A percentile compares a stretch with the other conserved stretches of the same genome.
These are phyloP conservation scores for Artemisia princeps DNA, from an alignment of 140 eudicot genomes.

Conservation along the genomic window DNA sequence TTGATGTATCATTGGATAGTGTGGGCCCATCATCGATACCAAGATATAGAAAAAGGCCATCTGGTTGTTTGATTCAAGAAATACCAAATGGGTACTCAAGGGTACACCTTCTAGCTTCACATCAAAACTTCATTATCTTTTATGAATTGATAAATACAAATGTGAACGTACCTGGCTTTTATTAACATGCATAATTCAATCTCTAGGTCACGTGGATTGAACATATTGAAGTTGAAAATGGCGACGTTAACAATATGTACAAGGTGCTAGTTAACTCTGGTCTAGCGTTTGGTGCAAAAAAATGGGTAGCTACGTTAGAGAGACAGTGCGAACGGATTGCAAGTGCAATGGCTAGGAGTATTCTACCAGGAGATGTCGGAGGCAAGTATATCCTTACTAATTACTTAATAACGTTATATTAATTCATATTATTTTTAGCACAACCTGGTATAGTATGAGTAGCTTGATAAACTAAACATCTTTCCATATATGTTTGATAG, in stretches of 20 bases:
- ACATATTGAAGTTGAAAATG: constrained; percentile 82
- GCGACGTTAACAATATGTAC: constrained; percentile 56
- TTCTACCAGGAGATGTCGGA: constrained; percentile 61
- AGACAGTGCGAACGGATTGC: constrained; percentile 91
- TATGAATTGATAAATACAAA: background rate
- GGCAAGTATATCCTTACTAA: too few species aligned
- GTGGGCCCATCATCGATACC: constrained; percentile 46
- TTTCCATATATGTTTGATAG: constrained; percentile 29
- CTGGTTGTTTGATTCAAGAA: constrained; percentile 95
- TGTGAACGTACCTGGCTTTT: background rate
- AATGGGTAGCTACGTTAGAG: constrained; percentile 81
- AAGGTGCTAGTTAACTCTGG: constrained; percentile 67
- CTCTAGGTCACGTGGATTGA: constrained; percentile 88
- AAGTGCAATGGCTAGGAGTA: constrained; percentile 72
- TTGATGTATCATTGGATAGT: constrained; percentile 80
- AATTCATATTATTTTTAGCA: background rate
- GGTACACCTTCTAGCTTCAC: constrained; percentile 30
- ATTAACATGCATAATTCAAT: background rate
- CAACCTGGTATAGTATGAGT: background rate
- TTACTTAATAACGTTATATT: too few species aligned
- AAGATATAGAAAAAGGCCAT: constrained; percentile 78
- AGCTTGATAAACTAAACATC: background rate
- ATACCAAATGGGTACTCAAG: constrained; percentile 85
- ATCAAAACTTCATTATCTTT: background rate
- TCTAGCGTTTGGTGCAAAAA: constrained; percentile 85